Base-by-base conservation (phyloP, 2,329 filamentous ascomycete genomes). In the Onygenales sp. region DNA sequence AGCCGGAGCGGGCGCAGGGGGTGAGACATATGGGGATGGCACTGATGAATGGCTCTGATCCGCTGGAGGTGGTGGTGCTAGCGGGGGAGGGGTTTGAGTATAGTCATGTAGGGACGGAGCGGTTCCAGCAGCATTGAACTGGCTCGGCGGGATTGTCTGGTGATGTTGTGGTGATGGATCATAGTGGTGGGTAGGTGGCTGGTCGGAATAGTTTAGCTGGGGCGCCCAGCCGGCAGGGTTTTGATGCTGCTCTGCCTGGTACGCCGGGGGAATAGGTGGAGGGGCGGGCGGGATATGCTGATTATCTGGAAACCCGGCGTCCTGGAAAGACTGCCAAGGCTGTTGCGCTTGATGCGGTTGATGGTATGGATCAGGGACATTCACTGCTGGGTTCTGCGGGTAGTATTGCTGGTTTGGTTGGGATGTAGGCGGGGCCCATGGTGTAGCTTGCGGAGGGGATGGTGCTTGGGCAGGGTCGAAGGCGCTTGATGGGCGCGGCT, bases 261-360 rank as follows among this genome's bases (percentile, higher is more conserved):
- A 72, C 36, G 60, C 64, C 6, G 64, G 63, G 27, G 72, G 72
- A 42, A 72, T 61, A 31, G 71, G 71, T n/a, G 72, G 70, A 1
- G 69, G 71, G n/a, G 66, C 67, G 11, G 71, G 69, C 13, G 72
- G 65, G 32, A 65, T 55, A 51, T 62, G 48, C n/a, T 51, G 52
- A 39, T 55, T 54, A 50, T 57, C 50, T n/a, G 59, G 59, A 36
- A 52, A 50, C 33, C 62, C 63, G 35, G 52, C 46, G 14, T 59
- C 56, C 57, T 67, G 61, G 32, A 64, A 55, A 38, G 58, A 53
- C 48, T 58, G 60, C 17, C 59, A 56, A 11, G 59, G 56, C 59
- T 58, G 63, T 48, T 56, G 62, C 27, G 5, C 21, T 27, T 59
- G 59, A 51, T 56, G 52, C n/a, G 52, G 47, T 46, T 35, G 13